Base-by-base conservation (phyloP, 2,329 filamentous ascomycete genomes). In the Colletotrichum plurivorum region DNA sequence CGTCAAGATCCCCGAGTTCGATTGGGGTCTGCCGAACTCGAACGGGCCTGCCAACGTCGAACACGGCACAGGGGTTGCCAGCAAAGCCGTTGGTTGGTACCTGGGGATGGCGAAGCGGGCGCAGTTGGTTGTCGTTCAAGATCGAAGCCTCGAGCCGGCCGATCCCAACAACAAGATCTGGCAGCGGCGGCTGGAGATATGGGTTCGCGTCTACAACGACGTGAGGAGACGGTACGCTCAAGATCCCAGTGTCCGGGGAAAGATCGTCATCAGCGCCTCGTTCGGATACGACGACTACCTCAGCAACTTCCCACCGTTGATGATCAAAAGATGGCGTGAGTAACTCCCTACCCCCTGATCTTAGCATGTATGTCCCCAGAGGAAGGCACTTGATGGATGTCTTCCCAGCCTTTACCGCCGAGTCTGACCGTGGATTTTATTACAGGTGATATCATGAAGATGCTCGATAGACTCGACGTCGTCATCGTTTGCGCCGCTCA, bases 181-280 rank as follows among this genome's bases (percentile, higher is more conserved):
- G 27, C 27, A 56, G 31, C 27, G 54, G 20, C 16, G 41, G 20
- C 20, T 56, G 18, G 54, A 56, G 20, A 20, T 20, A 12, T 56
- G 54, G 36, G n/a, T 56, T 15, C 27, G 54, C 13, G 54, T 56
- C 12, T 56, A 56, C 54, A 45, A 56, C n/a, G 27, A 56, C 27
- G 31, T 56, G 5, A 56, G 25, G 54, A 56, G 54, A 7, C 16
- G 39, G 18, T 15, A 15, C 2, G 12, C 15, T 15, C 13, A 16
- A 1, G 10, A 41, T 43, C 13, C 13, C 1, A 8, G 9, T 12
- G 6, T 41, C 5, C 5, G 20, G 16, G 54, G 31, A 1, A 56
- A 43, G 31, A 22, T 56, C 15, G 25, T 41, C 54, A 10, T 56
- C 27, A 56, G 15, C 53, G 41, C 53, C 16, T 43, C 53, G 27